Conservation (phyloP, 2,329 filamentous ascomycete species). For the Exutisphaerella laricina region DNA sequence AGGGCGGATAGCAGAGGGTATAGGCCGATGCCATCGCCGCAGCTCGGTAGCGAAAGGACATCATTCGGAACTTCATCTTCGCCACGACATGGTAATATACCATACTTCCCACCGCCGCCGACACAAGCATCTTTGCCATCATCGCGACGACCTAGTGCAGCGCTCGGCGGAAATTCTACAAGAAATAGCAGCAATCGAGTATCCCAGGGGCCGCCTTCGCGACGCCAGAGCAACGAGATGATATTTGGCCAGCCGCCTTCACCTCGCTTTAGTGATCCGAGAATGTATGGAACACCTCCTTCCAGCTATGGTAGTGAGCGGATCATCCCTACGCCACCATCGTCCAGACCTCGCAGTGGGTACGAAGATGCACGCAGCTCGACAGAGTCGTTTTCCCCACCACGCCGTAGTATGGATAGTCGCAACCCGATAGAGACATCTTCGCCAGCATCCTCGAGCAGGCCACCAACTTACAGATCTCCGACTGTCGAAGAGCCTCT, state of each 20-base stretch:
- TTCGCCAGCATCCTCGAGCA: neutral
- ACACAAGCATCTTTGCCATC: neutral
- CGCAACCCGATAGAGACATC: neutral
- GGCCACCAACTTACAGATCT: neutral
- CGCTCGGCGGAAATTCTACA: neutral
- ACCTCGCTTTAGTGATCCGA: neutral
- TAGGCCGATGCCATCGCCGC: neutral
- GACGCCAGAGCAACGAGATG: neutral
- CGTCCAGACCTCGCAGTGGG: neutral
- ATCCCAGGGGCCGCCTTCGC: neutral
- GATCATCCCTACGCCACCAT: neutral
- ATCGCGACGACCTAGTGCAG: neutral
- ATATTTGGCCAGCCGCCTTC: neutral
- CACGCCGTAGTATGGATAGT: neutral
- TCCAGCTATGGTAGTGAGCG: neutral
- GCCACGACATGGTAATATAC: neutral
- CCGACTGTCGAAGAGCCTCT: neutral
- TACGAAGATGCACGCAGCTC: slow-evolving; percentile 3
- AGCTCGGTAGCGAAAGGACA: neutral
- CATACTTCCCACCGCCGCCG: slow-evolving; percentile 3
- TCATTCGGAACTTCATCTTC: neutral
- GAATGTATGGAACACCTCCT: neutral
- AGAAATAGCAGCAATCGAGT: neutral
- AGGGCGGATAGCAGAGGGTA: slow-evolving; percentile 4
- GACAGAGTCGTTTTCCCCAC: neutral